Base-by-base conservation (phyloP, 2,329 filamentous ascomycete species). In the Penicillium sp. region DNA sequence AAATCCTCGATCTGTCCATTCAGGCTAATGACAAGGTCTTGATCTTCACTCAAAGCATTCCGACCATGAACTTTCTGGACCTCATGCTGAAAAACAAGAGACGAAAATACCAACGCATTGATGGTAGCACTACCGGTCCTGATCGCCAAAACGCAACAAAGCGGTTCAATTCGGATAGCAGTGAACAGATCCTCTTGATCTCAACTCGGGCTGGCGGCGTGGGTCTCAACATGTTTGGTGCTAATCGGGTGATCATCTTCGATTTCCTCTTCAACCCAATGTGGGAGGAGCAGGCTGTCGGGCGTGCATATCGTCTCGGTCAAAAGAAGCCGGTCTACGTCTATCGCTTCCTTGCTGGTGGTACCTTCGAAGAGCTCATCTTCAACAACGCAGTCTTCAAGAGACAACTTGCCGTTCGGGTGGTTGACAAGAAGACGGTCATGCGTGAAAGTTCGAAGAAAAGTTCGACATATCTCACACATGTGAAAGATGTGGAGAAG, bases 201-300 rank as follows among this genome's bases (percentile, higher is more conserved):
- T 96, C 92, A 0, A 97, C 92, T 0, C 88, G 78, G 62, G 92
- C 93, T 9, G 93, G 93, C 24, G 92, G 92, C 0, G 80, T 93
- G 1, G 93, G 93, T 0, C 81, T 97, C 54, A 97, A 97, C 66
- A 89, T 97, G 13, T 86, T 87, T 44, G 89, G 90, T 1, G 93
- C 93, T 1, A 97, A 93, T 73, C 87, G 93, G 22, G 91, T 97
- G 1, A 85, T 97, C 22, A 89, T 97, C 22, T 90, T 96, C 59
- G 93, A 97, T 73, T 92, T 90, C 71, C 83, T 84, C 63, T 97
- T 89, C 79, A 95, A 93, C 65, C 93, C 93, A 0, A 85, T 88
- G 5, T 84, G 89, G 72, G 93, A 97, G 75, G 89, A 93, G 70
- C 93, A 97, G 77, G 93, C 93, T 1, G 87, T 97, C 55, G 93